A percentile compares a stretch with the other conserved stretches of the same genome.
Conservation (phyloP, 108 stramenopile species). For the Nitzschia sp. region DNA sequence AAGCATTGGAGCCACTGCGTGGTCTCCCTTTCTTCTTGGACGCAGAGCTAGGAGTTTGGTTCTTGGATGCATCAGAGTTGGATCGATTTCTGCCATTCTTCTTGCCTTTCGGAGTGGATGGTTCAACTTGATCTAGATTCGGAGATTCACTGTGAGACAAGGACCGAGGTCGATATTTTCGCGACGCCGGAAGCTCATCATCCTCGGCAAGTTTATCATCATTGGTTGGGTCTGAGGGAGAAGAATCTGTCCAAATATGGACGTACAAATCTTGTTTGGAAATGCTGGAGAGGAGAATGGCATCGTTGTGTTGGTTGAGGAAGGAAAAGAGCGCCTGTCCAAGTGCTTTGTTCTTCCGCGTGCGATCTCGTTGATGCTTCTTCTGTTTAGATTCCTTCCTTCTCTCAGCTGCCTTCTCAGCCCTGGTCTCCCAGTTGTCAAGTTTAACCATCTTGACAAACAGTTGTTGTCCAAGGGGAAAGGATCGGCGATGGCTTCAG, state of each 20-base stretch:
- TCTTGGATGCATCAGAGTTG: constrained; percentile 11
- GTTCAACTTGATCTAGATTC: too few species aligned
- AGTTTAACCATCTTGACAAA: constrained; percentile 19
- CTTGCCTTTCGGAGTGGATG: neutral
- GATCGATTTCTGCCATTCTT: constrained; percentile 14
- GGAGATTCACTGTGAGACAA: constrained; percentile 17
- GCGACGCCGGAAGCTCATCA: constrained; percentile 5
- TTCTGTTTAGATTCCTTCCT: constrained; percentile 38
- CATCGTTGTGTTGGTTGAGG: constrained; percentile 14
- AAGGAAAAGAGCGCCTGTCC: constrained; percentile 36
- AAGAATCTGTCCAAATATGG: constrained; percentile 37
- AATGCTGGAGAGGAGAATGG: neutral
- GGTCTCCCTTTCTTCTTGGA: neutral
- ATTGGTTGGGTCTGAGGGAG: constrained; percentile 15
- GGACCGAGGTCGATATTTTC: constrained; percentile 16
- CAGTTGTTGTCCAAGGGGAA: too few species aligned
- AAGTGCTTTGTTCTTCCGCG: constrained; percentile 25
- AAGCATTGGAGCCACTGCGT: constrained; percentile 14
- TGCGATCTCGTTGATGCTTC: constrained; percentile 32
- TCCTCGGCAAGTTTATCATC: constrained; percentile 19
- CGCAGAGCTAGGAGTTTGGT: neutral
- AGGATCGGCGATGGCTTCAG: too few species aligned
- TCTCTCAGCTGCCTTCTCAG: constrained; percentile 28
- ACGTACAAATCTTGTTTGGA: neutral
- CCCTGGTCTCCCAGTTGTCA: constrained; percentile 30